Base-by-base conservation (phyloP, 2,329 filamentous ascomycete species). In the Colletotrichum magnum region DNA sequence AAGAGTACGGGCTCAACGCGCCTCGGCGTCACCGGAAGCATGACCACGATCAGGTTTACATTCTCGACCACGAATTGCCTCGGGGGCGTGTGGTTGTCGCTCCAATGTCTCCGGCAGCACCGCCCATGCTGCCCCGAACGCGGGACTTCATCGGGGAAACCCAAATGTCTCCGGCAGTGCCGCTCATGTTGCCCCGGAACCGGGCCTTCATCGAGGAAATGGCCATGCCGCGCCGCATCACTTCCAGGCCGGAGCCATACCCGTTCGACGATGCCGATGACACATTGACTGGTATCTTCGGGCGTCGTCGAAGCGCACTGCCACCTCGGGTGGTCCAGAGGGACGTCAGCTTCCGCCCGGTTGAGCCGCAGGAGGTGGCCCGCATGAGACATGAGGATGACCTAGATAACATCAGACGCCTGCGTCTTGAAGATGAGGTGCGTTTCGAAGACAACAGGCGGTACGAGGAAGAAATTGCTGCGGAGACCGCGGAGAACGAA, bases 1-100 rank as follows among this genome's bases (percentile, higher is more conserved):
- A 72, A 60, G 24, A 65, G 16, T 73, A 71, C 51, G 72, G 74
- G 45, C 41, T 71, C 18, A 50, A 60, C 18, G 54, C 41, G 9
- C 51, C 60, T 6, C 70, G 60, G 9, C 63, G 47, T 6, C 71
- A 72, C 43, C 56, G 39, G 28, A 71, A 51, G 13, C 26, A 53
- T 48, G 43, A 63, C 24, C 57, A 54, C 32, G 45, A 63, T 21
- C 52, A 64, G 41, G 54, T 59, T 39, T 66, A 59, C 54, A 26
- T 68, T 9, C 26, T 70, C n/a, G 61, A 59, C 7, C 13, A 21
- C 6, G 47, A 66, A n/a, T 21, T 50, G 16, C 57, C 53, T 41
- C 57, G 60, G 5, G 53, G 48, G 13, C 60, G 58, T 15, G 18
- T 32, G 1, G 36, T 69, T 43, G 21, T 56, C 5, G 24, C 32